Conservation (phyloP, 306 rosid species). For the Notholithocarpus densiflorus region DNA sequence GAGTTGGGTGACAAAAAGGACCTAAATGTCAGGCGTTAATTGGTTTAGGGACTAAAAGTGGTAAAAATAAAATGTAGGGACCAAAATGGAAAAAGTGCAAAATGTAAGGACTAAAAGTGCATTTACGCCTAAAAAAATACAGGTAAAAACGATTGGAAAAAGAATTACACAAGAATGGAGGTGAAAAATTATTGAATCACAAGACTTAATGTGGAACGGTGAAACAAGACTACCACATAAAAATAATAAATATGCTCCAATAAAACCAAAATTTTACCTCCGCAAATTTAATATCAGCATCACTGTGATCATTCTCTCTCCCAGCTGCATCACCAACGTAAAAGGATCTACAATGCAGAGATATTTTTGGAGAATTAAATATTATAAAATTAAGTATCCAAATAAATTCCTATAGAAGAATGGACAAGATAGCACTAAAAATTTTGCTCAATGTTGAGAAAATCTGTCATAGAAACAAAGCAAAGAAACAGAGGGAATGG, state of each 20-base stretch:
- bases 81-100: too few relatives aligned
- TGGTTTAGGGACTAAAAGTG: too few relatives aligned
- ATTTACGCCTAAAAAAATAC: too few relatives aligned
- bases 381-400: not conserved
- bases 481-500: slow-evolving; percentile 22
- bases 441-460: not conserved
- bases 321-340: slow-evolving; percentile 99
- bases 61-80: too few relatives aligned
- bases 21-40: too few relatives aligned
- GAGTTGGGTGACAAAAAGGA: too few relatives aligned
- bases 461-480: not conserved
- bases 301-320: slow-evolving; percentile 77
- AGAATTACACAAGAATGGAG: not conserved
- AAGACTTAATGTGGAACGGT: not conserved
- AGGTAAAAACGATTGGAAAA: not conserved
- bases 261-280: slow-evolving; percentile 43
- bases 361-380: slow-evolving; percentile 8
- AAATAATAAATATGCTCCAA: not conserved
- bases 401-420: not conserved
- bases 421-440: slow-evolving; percentile 1
- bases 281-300: slow-evolving; percentile 82
- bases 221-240: not conserved
- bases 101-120: too few relatives aligned
- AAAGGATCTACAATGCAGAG: slow-evolving; percentile 61
- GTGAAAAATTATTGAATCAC: not conserved